Evolutionary conservation across 2,329 filamentous ascomycete genomes (phyloP), one percentile per base, ranked within the genome.

Genomic region (Fonsecaea pugnacius): DNA sequence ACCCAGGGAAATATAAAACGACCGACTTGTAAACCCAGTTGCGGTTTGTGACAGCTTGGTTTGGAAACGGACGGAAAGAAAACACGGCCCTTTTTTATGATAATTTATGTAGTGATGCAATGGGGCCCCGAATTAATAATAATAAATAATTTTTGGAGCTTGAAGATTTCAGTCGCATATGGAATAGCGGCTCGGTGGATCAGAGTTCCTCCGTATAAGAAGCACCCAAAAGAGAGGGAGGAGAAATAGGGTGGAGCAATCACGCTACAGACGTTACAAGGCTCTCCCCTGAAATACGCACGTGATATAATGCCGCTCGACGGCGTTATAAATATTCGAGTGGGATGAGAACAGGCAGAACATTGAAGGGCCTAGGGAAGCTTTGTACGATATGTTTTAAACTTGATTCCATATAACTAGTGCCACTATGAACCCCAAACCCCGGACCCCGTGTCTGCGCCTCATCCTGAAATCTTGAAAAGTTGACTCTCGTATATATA

Each of bases 91-190:
- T 30, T 30, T 30, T 30, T 30, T 30, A 6, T 30, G 27, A 30
- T 30, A 30, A 30, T 30, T 30, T 30, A 30, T 30, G 18, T 52
- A 24, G 48, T 64, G 52, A 64, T 64, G 62, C 52, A 60, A 64
- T 60, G 27, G 21, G 27, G 27, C 27, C 6, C 27, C 40, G 5
- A 5, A 43, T 16, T 21, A 51, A 59, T 59, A 30, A 30, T 59
- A 59, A 38, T 59, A 59, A 59, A 38, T 59, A 59, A 40, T 59
- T 52, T 52, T 40, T 52, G n/a, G 27, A 59, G 57, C 57, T 59
- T 43, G 32, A 50, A 51, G 35, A 21, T 38, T 55, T 58, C 35
- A 54, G 32, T 30, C 27, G 4, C 27, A 30, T 30, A 6, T 5
- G 27, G 3, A 30, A 30, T 6, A 35, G 24, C 46, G 12, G 8